Percentiles rank a stretch among this genome's conserved stretches.
These are phyloP conservation scores for Calocybe indica DNA, from an alignment of 768 basidiomycete species.

Conservation along the genomic window DNA sequence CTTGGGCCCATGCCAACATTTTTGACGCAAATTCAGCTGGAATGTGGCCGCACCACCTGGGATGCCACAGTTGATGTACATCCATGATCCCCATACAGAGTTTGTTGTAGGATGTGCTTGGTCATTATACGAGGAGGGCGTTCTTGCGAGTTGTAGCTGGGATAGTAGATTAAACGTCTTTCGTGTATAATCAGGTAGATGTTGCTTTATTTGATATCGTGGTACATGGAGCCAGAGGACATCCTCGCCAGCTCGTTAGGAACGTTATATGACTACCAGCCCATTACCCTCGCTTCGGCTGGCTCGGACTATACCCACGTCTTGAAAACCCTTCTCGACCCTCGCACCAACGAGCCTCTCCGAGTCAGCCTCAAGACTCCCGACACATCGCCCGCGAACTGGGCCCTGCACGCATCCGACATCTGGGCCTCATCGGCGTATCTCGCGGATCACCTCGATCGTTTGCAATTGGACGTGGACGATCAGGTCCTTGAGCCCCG, in stretches of 20 bases:
- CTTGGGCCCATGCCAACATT: background rate
- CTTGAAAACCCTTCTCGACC: conserved; percentile 11
- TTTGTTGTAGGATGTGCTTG: conserved; percentile 90
- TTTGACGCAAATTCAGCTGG: conserved; percentile 46
- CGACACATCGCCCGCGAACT: conserved; percentile 62
- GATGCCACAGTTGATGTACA: conserved; percentile 50
- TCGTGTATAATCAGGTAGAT: conserved; percentile 30
- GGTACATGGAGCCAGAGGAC: conserved; percentile 47
- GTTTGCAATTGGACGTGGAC: too few relatives aligned
- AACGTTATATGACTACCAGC: conserved; percentile 54
- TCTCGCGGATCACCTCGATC: conserved; percentile 57
- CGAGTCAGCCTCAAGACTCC: conserved; percentile 49
- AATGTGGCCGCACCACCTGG: conserved; percentile 50
- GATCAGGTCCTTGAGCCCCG: conserved; percentile 18
- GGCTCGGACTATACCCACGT: conserved; percentile 48
- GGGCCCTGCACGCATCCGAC: conserved; percentile 73
- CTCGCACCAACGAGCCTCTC: conserved; percentile 8
- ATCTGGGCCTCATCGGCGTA: conserved; percentile 69
- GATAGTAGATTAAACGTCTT: conserved; percentile 81
- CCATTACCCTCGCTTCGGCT: conserved; percentile 53
- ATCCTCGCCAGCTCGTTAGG: conserved; percentile 61
- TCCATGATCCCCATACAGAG: conserved; percentile 89
- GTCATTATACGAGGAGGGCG: conserved; percentile 87
- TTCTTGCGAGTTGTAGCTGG: conserved; percentile 90
- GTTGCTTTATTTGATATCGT: conserved; percentile 9